Evolutionary conservation across 208 protist species (phyloP), one percentile per base, ranked within the genome.

Genomic region (Leptomonas pyrrhocoris): DNA sequence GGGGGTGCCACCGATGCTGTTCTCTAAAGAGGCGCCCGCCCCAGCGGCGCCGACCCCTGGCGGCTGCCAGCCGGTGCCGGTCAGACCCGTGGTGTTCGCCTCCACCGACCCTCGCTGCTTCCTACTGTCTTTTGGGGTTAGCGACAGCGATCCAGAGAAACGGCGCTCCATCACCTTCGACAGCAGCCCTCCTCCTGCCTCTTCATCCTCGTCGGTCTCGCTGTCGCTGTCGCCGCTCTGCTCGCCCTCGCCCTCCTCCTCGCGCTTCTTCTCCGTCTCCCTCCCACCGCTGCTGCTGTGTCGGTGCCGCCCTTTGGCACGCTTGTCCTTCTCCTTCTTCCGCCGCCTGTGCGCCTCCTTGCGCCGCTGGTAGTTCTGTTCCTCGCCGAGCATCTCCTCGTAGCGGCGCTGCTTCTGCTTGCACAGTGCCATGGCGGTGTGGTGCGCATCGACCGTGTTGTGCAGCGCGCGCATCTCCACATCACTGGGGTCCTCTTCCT

Each of bases 401-500:
- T 66, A 73, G 40, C 79, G 71, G 25, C 43, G 67, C 54, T 77
- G 60, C 42, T 72, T 68, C 28, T 73, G 34, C 68, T 84, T 74
- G 45, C 76, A 58, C 15, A 45, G 36, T 7, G 61, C 55, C 21
- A 66, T 69, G 53, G 55, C 65, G 46, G 38, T 50, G 23, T 53
- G 54, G 28, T 60, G 77, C 34, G 72, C 65, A 6, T 54, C 66
- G 15, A 68, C 82, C 0, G 76, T 48, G 8, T 49, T 53, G 31
- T 74, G 77, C 72, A 83, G 63, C 23, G 53, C 55, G 15, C 72
- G 63, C 59, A 89, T 74, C 72, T 92, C 86, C 23, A 74, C 77
- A 42, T 92, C 86, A 60, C 82, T 88, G 0, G 81, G 81, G 68
- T 92, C 86, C 55, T n/a, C n/a, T n/a, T 81, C 68, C 36, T 75